A percentile compares a stretch with the other conserved stretches of the same genome.
Conservation (phyloP, 768 basidiomycete genomes). For the Boletus vermiculosoides region DNA sequence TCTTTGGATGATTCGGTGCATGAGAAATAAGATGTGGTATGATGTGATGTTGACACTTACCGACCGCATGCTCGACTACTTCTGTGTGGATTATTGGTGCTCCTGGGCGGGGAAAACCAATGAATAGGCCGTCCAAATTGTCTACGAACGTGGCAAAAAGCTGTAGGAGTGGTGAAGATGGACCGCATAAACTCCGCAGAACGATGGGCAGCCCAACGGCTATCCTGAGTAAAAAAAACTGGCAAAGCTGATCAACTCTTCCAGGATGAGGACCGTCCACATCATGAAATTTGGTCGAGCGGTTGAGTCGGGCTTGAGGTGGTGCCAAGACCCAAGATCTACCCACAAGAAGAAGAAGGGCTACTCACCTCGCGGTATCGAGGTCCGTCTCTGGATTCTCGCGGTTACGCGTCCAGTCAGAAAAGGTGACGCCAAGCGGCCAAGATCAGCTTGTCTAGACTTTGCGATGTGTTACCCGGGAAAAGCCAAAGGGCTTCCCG, state of each 20-base stretch:
- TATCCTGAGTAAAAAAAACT: background rate
- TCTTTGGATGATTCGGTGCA: background rate
- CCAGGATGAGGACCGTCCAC: background rate
- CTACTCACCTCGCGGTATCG: background rate
- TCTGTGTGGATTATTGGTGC: background rate
- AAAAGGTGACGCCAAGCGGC: background rate
- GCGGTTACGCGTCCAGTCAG: background rate
- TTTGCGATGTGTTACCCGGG: background rate
- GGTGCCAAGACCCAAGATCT: constrained; percentile 1
- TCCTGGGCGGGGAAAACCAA: background rate
- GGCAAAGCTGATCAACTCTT: background rate
- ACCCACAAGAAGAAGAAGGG: background rate
- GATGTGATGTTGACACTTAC: background rate
- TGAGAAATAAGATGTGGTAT: background rate
- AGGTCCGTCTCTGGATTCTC: constrained; percentile 4
- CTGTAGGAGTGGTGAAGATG: background rate
- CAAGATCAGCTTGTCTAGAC: background rate
- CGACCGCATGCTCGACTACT: background rate
- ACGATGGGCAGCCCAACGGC: background rate
- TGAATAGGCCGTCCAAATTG: background rate
- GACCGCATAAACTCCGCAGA: constrained; percentile 30
- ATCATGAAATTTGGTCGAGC: background rate
- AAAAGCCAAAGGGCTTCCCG: background rate
- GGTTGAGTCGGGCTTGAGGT: background rate
- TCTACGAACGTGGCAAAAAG: constrained; percentile 1